phyloP scores from a whole-genome alignment of 2,329 filamentous ascomycete genomes.

The Arthroderma uncinatum region DNA sequence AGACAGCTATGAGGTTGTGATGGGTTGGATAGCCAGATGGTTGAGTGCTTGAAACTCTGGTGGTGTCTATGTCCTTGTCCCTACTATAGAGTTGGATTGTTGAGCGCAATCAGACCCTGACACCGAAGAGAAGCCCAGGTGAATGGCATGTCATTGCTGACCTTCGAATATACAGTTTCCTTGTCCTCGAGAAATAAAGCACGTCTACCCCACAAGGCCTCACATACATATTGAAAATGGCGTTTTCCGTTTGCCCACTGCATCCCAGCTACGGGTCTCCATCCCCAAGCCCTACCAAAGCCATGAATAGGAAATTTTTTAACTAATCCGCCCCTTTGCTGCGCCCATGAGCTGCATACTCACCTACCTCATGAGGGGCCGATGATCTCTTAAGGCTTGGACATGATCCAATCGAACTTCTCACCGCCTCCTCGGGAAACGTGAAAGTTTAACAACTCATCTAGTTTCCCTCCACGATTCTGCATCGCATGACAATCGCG shows the following conservation, averaged over 20 bases:
- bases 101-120: neutral
- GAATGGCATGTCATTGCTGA: neutral
- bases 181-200: neutral
- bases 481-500: constrained; percentile 6
- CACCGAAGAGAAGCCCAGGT: neutral
- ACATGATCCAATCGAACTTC: neutral
- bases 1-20: neutral
- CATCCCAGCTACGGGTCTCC: neutral
- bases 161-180: neutral
- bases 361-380: neutral
- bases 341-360: neutral
- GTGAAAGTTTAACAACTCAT: constrained; percentile 8
- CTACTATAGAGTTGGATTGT: neutral
- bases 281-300: neutral
- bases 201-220: neutral
- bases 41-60: neutral
- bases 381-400: neutral
- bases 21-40: neutral
- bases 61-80: neutral
- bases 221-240: neutral
- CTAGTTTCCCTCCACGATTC: neutral
- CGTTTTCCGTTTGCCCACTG: neutral
- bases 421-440: constrained; percentile 4
- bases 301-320: neutral
- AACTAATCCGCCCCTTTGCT: neutral